These are phyloP conservation scores for Solanum corneliomulleri DNA, from an alignment of 257 asterid genomes.

Conservation along the genomic window DNA sequence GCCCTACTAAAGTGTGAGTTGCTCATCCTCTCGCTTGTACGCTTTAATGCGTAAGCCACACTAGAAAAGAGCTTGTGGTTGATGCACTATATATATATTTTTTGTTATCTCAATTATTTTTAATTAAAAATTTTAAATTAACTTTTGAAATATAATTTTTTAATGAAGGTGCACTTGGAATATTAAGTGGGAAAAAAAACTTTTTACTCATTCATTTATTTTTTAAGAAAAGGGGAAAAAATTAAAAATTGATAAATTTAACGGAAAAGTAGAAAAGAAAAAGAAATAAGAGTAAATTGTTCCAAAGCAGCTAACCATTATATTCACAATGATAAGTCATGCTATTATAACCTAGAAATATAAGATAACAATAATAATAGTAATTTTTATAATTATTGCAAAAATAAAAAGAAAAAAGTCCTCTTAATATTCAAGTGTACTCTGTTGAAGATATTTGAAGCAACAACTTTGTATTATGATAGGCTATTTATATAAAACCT, in stretches of 20 bases:
- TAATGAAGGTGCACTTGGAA: too few species aligned
- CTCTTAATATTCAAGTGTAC: neutral
- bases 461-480: neutral
- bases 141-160: neutral
- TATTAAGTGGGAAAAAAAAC: neutral
- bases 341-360: neutral
- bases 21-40: conserved; percentile 29
- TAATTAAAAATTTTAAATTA: neutral
- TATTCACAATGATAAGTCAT: neutral
- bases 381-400: neutral
- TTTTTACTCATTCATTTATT: too few species aligned
- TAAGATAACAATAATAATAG: neutral
- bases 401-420: neutral
- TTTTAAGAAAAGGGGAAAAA: too few species aligned
- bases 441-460: neutral
- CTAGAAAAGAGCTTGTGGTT: neutral
- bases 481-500: neutral
- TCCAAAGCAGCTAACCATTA: neutral
- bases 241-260: neutral
- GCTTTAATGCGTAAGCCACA: conserved; percentile 28
- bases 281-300: neutral
- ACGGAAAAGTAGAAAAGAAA: rapidly evolving
- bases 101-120: rapidly evolving
- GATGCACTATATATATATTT: neutral
- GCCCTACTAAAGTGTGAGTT: neutral